Conservation (phyloP, 129 eudicot species). For the Pulicaria dysenterica region DNA sequence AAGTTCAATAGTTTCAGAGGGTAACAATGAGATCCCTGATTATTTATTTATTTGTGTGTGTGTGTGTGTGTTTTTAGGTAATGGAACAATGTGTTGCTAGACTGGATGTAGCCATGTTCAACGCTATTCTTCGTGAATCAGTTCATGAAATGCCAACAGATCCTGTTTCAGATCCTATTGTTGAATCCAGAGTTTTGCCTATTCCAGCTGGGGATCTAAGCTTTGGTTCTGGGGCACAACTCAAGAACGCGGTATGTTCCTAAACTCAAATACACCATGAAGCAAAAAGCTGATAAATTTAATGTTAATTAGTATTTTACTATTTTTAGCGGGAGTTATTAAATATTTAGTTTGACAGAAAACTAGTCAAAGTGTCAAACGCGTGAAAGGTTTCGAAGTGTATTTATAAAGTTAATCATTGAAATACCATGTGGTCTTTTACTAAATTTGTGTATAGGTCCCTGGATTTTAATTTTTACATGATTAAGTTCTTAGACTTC, state of each 20-base stretch:
- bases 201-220: constrained; percentile 95
- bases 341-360: too few species aligned
- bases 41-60: background rate
- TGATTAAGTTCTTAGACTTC: too few species aligned
- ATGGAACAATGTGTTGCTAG: constrained; percentile 94
- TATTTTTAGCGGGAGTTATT: too few species aligned
- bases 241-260: constrained; percentile 79
- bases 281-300: background rate
- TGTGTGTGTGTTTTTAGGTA: too few species aligned
- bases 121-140: constrained; percentile 96
- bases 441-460: too few species aligned
- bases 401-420: too few species aligned
- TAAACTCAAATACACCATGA: background rate
- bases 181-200: constrained; percentile 88
- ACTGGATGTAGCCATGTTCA: constrained; percentile 98
- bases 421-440: too few species aligned
- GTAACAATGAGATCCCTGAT: background rate
- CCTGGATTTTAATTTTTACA: too few species aligned
- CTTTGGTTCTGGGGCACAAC: constrained; percentile 97
- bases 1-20: constrained; percentile 7
- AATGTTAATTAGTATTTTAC: background rate
- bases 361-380: too few species aligned
- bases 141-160: constrained; percentile 93
- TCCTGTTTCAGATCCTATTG: constrained; percentile 97
- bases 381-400: too few species aligned